Evolutionary conservation across 2,329 filamentous ascomycete genomes (phyloP), one percentile per base, ranked within the genome.

Genomic region (Boeremia lycopersici): DNA sequence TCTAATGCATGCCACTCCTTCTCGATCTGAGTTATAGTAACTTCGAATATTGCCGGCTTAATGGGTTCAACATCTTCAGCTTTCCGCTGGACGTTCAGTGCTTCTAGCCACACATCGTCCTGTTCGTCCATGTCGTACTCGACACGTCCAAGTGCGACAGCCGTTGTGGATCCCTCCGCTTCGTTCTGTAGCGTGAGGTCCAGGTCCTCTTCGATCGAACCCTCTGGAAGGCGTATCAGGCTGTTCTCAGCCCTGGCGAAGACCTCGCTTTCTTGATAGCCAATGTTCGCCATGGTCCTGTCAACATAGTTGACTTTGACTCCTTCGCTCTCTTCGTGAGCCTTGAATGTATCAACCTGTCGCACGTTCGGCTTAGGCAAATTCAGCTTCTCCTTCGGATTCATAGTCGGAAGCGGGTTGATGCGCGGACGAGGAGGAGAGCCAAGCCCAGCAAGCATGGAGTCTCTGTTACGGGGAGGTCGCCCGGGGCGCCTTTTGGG

Each of bases 121-220:
- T 99, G 95, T 76, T 99, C 95, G 70, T 99, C 95, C 95, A 99
- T 99, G 74, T 99, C 95, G 73, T 99, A 99, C 73, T 99, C 95
- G 17, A 99, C 95, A 52, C 91, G 87, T 11, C 91, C 91, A 34
- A 96, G 70, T 10, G 74, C 69, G 17, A 77, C 70, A 3, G 72
- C 83, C 15, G 79, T 79, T 34, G 79, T 76, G 48, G 83, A 80
- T 6, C 77, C 71, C 40, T 90, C 87, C 8, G 82, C 83, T 43
- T 90, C 89, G 15, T 79, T 79, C 58, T 83, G 84, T 15, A 82
- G 69, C 17, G 79, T 76, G 44, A 85, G 73, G 57, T 86, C 84
- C 17, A 87, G 76, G 61, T 88, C 86, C 64, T 88, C 86, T 63
- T 87, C 84, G 42, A 86, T 83, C 6, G 82, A 82, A 19, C 82